phyloP scores from a whole-genome alignment of 345 rosid species.

The Physaria fendleri region DNA sequence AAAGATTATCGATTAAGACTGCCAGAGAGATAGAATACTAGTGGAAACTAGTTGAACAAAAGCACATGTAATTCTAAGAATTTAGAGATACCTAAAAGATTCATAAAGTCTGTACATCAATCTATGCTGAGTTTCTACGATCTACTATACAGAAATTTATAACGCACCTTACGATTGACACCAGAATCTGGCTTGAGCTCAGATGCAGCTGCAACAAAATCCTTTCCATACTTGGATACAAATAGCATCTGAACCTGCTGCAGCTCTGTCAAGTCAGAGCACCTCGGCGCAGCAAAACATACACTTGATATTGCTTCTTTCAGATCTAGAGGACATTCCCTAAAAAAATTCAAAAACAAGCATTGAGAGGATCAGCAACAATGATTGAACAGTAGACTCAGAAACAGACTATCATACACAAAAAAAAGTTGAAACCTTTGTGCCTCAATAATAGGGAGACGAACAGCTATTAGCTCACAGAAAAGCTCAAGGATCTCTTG shows the following conservation, averaged over 20 bases:
- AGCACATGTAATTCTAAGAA: not conserved
- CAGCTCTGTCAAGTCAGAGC: slow-evolving; percentile 89
- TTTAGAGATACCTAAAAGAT: not conserved
- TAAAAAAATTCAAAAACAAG: slow-evolving; percentile 11
- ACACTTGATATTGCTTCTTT: slow-evolving; percentile 93
- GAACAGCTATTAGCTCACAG: slow-evolving; percentile 77
- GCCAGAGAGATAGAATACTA: not conserved
- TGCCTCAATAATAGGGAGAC: slow-evolving; percentile 87
- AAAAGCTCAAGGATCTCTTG: slow-evolving; percentile 93
- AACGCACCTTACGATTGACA: slow-evolving; percentile 85
- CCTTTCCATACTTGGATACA: slow-evolving; percentile 78
- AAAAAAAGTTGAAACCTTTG: slow-evolving; percentile 61
- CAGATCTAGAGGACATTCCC: slow-evolving; percentile 95
- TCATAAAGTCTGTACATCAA: not conserved
- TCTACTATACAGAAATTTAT: not conserved
- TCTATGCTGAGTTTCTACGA: not conserved
- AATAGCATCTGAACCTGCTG: slow-evolving; percentile 85
- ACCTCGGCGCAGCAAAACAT: slow-evolving; percentile 98
- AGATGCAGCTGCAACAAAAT: slow-evolving; percentile 84
- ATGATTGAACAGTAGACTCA: not conserved
- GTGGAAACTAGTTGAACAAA: not conserved
- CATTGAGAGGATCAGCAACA: not conserved
- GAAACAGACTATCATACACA: not conserved
- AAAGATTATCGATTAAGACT: not conserved
- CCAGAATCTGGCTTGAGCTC: slow-evolving; percentile 96